phyloP scores from a whole-genome alignment of 768 basidiomycete genomes.

The Suillus subalutaceus region DNA sequence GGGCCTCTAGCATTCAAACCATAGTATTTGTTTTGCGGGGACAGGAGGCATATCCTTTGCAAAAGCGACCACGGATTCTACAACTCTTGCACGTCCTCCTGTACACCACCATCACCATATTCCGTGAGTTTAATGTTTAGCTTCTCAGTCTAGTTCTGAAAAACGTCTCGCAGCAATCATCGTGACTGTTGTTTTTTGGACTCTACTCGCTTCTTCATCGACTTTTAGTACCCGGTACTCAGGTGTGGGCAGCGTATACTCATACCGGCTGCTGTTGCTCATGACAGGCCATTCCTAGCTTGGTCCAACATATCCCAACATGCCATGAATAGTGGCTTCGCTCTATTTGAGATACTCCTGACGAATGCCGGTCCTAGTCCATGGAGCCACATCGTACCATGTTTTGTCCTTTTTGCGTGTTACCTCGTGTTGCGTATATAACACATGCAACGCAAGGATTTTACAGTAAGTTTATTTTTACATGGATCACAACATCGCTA shows the following conservation, averaged over 20 bases:
- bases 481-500: constrained; percentile 7
- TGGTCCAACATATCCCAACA: constrained; percentile 66
- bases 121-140: constrained; percentile 47
- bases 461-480: constrained; percentile 52
- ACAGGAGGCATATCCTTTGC: constrained; percentile 52
- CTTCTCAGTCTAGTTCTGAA: background rate
- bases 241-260: constrained; percentile 34
- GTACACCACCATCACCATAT: constrained; percentile 51
- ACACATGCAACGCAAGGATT: constrained; percentile 61
- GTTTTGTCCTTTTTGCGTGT: constrained; percentile 50
- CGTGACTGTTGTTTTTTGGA: constrained; percentile 68
- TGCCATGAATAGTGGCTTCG: constrained; percentile 58
- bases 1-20: constrained; percentile 58
- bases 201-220: constrained; percentile 44
- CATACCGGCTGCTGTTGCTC: constrained; percentile 7
- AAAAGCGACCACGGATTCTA: constrained; percentile 56
- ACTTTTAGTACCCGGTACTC: constrained; percentile 44
- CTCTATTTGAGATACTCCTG: constrained; percentile 57
- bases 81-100: constrained; percentile 62
- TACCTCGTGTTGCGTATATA: constrained; percentile 74
- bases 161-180: constrained; percentile 50
- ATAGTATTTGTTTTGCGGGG: constrained; percentile 40
- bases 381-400: constrained; percentile 51
- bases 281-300: constrained; percentile 35
- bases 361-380: constrained; percentile 55